Evolutionary conservation across 768 basidiomycete species (phyloP).

Genomic region (Rhodotorula graminis): DNA sequence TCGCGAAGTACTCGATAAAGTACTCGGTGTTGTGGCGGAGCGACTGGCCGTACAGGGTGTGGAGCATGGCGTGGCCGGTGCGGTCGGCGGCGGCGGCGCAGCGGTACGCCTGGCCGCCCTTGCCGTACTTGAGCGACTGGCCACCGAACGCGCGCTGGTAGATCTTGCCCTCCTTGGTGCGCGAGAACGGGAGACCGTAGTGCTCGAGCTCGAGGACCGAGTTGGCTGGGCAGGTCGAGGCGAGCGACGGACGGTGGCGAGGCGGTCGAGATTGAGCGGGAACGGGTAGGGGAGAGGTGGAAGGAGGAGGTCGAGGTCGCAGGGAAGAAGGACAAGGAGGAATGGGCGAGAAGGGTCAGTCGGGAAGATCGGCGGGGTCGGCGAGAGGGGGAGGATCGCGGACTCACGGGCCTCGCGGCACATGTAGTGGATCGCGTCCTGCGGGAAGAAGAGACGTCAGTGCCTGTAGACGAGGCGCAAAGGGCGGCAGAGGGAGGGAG

Average conservation of each 20-base stretch:
- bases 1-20: slow-evolving; percentile 99
- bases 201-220: slow-evolving; percentile 73
- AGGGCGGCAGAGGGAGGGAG: neutral
- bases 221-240: slow-evolving; percentile 1
- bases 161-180: slow-evolving; percentile 97
- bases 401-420: slow-evolving; percentile 87
- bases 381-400: slow-evolving; percentile 42
- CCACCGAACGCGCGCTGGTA: slow-evolving; percentile 99
- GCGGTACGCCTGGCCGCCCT: slow-evolving; percentile 98
- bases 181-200: slow-evolving; percentile 96
- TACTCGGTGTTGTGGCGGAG: slow-evolving; percentile 99
- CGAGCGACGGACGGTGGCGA: neutral
- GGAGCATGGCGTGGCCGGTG: slow-evolving; percentile 95
- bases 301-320: no score
- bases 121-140: slow-evolving; percentile 91
- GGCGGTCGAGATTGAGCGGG: neutral
- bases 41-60: slow-evolving; percentile 98
- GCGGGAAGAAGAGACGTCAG: slow-evolving; percentile 48
- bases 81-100: slow-evolving; percentile 98
- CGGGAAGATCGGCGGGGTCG: neutral
- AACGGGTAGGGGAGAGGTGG: neutral
- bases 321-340: neutral
- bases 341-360: slow-evolving; percentile 23
- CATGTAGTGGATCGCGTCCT: slow-evolving; percentile 99
- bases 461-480: accelerated